Percentiles rank a stretch among this genome's conserved stretches.
These are phyloP conservation scores for Lepraria neglecta DNA, from an alignment of 495 filamentous ascomycete genomes.

Conservation along the genomic window DNA sequence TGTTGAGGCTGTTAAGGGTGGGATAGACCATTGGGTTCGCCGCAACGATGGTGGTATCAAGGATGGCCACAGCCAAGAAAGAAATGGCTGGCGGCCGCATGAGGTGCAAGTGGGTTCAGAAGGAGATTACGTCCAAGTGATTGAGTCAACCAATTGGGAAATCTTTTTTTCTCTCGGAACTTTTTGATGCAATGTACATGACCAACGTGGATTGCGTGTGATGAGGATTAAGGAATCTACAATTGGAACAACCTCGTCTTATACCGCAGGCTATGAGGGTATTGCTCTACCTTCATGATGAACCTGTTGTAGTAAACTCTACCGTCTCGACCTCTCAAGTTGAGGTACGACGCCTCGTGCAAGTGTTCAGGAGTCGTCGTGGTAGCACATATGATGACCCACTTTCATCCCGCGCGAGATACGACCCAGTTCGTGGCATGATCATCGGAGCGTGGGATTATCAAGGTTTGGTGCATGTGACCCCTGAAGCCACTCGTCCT, in stretches of 20 bases:
- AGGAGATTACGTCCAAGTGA: no score
- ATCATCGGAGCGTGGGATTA: slow-evolving; percentile 3
- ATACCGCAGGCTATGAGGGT: not conserved
- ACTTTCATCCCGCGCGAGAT: not conserved
- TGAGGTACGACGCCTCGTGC: slow-evolving; percentile 2
- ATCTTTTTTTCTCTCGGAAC: not conserved
- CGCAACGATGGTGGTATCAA: no score
- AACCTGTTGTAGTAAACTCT: not conserved
- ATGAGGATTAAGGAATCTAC: not conserved
- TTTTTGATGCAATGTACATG: no score
- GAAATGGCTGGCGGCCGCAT: no score
- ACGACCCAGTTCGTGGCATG: not conserved
- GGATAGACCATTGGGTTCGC: no score
- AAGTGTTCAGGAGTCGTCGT: not conserved
- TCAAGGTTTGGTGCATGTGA: not conserved
- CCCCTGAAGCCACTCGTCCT: not conserved
- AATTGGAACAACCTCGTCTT: not conserved
- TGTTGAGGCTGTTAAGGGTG: not conserved
- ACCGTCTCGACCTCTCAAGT: not conserved
- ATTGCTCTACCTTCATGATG: not conserved
- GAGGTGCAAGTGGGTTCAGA: no score
- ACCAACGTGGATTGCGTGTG: not conserved
- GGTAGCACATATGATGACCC: not conserved
- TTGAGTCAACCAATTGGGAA: no score
- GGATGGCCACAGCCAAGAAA: no score